Evolutionary conservation across 352 stramenopile genomes (phyloP).

Genomic region (Discostella stelligera): DNA sequence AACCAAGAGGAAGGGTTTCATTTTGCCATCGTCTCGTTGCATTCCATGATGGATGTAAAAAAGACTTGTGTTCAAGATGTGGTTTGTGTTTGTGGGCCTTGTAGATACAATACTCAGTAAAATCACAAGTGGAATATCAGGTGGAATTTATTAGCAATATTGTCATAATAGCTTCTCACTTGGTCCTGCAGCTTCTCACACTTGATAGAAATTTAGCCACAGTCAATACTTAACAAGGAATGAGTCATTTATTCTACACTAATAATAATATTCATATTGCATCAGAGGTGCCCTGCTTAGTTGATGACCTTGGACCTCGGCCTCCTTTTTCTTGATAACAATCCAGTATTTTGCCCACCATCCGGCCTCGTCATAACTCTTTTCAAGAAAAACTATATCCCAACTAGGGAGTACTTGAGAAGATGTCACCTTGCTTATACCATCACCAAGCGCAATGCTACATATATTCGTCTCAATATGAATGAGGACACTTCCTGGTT

Average conservation of each 20-base stretch:
- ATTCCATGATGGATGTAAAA: no score
- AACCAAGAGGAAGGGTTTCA: no score
- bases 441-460: constrained; percentile 56
- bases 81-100: no score
- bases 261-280: background rate
- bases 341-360: constrained; percentile 84
- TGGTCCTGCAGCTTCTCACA: no score
- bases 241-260: background rate
- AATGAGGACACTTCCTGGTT: constrained; percentile 72
- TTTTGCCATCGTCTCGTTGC: no score
- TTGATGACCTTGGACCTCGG: background rate
- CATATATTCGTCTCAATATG: constrained; percentile 81
- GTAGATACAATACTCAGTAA: no score
- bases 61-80: no score
- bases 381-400: constrained; percentile 73
- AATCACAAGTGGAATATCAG: no score
- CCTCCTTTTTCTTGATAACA: constrained; percentile 49
- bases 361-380: constrained; percentile 70
- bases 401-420: constrained; percentile 59
- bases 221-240: no score
- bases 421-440: constrained; percentile 57
- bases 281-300: background rate
- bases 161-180: no score
- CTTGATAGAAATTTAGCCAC: no score
- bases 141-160: no score